Evolutionary conservation across 2,329 filamentous ascomycete genomes (phyloP).

Genomic region (Thelonectria rubi): DNA sequence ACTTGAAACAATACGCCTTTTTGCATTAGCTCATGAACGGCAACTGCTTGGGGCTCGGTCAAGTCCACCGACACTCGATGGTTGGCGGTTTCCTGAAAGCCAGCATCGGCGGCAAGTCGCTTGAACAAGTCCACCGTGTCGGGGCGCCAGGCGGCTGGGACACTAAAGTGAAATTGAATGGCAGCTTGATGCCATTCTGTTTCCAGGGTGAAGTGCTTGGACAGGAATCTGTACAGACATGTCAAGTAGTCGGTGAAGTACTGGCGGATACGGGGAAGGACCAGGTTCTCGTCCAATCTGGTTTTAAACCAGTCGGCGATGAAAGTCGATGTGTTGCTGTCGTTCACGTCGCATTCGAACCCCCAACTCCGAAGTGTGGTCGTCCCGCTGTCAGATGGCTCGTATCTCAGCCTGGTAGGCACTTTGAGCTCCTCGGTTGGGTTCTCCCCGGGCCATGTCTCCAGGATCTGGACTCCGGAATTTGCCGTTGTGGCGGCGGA

Average conservation of each 20-base stretch:
- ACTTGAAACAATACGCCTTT: too few relatives aligned
- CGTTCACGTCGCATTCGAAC: not conserved
- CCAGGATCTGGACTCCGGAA: not conserved
- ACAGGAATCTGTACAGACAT: too few relatives aligned
- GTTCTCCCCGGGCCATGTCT: not conserved
- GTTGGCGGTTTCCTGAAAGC: not conserved
- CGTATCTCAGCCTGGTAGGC: not conserved
- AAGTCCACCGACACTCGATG: not conserved
- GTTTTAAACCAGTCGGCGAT: not conserved
- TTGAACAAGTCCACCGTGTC: not conserved
- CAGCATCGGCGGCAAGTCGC: not conserved
- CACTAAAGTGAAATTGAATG: not conserved
- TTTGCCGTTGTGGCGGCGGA: too few relatives aligned
- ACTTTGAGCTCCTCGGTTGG: not conserved
- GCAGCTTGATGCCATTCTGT: not conserved
- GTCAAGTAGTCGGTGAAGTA: too few relatives aligned
- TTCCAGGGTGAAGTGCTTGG: too few relatives aligned
- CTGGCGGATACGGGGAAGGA: too few relatives aligned
- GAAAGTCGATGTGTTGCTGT: not conserved
- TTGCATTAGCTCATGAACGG: not conserved
- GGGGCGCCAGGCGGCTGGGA: not conserved
- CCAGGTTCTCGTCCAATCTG: not conserved
- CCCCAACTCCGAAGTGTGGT: not conserved
- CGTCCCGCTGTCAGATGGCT: not conserved
- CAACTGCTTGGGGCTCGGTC: not conserved